Evolutionary conservation across 768 basidiomycete genomes (phyloP), one percentile per base, ranked within the genome.

Genomic region (Hygrocybe punicea): DNA sequence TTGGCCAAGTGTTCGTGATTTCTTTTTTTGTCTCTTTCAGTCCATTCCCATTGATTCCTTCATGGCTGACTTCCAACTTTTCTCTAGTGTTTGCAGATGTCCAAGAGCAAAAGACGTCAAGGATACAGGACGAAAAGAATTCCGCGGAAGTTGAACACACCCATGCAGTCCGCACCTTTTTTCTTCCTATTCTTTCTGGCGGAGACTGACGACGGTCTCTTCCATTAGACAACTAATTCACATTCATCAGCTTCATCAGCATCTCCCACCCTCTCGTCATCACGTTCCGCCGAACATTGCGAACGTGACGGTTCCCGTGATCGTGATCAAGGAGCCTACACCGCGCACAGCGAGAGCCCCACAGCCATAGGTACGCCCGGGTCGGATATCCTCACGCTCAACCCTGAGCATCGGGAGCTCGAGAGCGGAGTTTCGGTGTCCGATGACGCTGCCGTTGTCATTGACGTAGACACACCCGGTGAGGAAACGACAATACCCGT

Each of bases 41-140:
- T 13, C 11, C 9, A 9, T 39, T n/a, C 10, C 36, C n/a, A 13
- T 9, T 23, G 45, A 13, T 46, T 8, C 11, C 13, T 23, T 24
- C n/a, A n/a, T n/a, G n/a, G n/a, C n/a, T n/a, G n/a, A n/a, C n/a
- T n/a, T n/a, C n/a, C n/a, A n/a, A n/a, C 11, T n/a, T 33, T 36
- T 13, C 34, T n/a, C 24, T 24, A 51, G 49, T 36, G 24, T 5
- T 51, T 25, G 6, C 49, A 6, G 60, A 64, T 9, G 34, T 65
- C 3, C 58, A 63, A 36, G 57, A 63, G 40, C 58, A 65, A 29
- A 65, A 55, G 39, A 25, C 44, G 4, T 37, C 63, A 36, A 56
- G 62, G 10, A 47, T 56, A 4, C 57, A 53, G 17, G 58, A 60
- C 2, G 66, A 67, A 45, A 54, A 53, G 14, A 63, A 54, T 29